Base-by-base conservation (phyloP, 208 protist genomes). In the Trypanosoma melophagium region DNA sequence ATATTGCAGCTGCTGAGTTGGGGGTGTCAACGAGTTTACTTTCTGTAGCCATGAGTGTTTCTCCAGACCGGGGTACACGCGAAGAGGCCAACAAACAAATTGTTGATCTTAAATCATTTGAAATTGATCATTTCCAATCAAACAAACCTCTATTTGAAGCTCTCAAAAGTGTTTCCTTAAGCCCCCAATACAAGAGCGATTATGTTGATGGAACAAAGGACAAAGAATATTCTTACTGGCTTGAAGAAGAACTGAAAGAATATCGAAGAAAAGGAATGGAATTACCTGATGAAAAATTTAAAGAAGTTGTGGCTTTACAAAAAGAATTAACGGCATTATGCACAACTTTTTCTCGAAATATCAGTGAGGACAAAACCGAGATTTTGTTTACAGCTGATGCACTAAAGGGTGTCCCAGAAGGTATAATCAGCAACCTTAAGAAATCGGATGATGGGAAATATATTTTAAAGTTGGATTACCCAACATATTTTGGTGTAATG, bases 401-500 rank as follows among this genome's bases (percentile, higher is more conserved):
- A 16, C 72, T 95, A 38, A 74, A 72, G 51, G 87, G 90, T 21
- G 84, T 93, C 21, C 79, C 87, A n/a, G 81, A 83, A 49, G 69
- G 25, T 50, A 42, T 88, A n/a, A 42, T 91, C 28, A 66, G 52
- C 41, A 25, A 58, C 19, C 74, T 93, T 35, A 76, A 74, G 58
- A 81, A 65, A 35, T 42, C 56, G 28, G 66, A 77, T 38, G 81
- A 76, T 42, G 83, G 77, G 5, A 70, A 61, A 49, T 83, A 70
- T 56, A 78, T 84, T 13, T 73, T 91, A 42, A 90, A 87, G 65
- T 86, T 93, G 77, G 90, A 95, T 71, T 93, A 93, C 64, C 87
- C 90, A 25, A 95, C 90, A 13, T 93, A 86, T 77, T 93, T 92
- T 74, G 85, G 73, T 8, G 83, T 95, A 24, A 87, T 93, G 89